Evolutionary conservation across 2,329 filamentous ascomycete genomes (phyloP).

Genomic region (Colletotrichum salicis): DNA sequence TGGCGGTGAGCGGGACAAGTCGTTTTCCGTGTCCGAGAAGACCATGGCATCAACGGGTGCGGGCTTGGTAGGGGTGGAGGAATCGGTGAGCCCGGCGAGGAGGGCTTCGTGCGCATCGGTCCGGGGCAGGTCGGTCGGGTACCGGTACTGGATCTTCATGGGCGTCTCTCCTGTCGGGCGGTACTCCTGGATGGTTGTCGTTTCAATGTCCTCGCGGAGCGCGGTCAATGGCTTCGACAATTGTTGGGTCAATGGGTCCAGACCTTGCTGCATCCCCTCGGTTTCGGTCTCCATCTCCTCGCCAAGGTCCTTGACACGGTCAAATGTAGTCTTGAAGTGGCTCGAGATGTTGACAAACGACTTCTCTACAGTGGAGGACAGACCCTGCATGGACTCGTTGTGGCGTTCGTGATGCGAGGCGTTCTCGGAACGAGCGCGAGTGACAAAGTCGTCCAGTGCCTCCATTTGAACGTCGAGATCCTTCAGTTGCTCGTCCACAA

Average conservation of each 20-base stretch:
- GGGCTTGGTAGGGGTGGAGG: conserved; percentile 39
- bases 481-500: conserved; percentile 88
- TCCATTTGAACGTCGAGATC: conserved; percentile 91
- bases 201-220: conserved; percentile 75
- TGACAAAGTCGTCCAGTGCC: conserved; percentile 89
- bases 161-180: conserved; percentile 87
- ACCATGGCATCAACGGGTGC: conserved; percentile 41
- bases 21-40: conserved; percentile 53
- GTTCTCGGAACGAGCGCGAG: conserved; percentile 83
- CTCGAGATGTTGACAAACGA: conserved; percentile 78
- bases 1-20: conserved; percentile 19
- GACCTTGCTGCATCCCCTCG: conserved; percentile 65
- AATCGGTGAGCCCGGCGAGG: conserved; percentile 53
- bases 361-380: conserved; percentile 75
- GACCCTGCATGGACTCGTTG: conserved; percentile 68
- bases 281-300: conserved; percentile 73
- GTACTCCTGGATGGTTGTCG: conserved; percentile 79
- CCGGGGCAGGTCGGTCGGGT: conserved; percentile 79
- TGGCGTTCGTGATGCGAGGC: conserved; percentile 79
- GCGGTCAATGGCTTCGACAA: conserved; percentile 76
- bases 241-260: conserved; percentile 68
- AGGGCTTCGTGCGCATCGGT: conserved; percentile 66
- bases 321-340: conserved; percentile 76
- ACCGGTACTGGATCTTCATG: conserved; percentile 82
- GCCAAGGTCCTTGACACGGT: conserved; percentile 75